A percentile compares a stretch with the other conserved stretches of the same genome.
These are phyloP conservation scores for Fonsecaea multimorphosa DNA, from an alignment of 2,329 filamentous ascomycete species.

Conservation along the genomic window DNA sequence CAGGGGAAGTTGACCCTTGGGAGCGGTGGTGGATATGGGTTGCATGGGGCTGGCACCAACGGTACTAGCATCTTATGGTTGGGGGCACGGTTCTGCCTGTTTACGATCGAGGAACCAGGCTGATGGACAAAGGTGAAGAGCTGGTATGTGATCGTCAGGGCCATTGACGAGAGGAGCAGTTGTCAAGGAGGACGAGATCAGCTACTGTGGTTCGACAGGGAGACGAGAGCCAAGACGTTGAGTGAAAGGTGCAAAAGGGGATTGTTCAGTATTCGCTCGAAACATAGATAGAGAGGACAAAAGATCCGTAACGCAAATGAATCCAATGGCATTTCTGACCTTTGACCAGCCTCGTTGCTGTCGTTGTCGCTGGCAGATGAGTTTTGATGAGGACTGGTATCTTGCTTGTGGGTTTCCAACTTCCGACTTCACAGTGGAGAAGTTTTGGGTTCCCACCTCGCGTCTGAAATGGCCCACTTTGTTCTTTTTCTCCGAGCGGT, in stretches of 20 bases:
- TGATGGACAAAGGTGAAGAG: neutral
- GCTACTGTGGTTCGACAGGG: neutral
- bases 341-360: neutral
- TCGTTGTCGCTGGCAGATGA: no score
- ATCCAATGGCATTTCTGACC: constrained; percentile 5
- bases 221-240: neutral
- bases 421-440: no score
- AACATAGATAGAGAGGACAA: constrained; percentile 17
- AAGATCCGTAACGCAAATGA: constrained; percentile 8
- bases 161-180: neutral
- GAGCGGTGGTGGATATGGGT: constrained; percentile 5
- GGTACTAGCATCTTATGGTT: neutral
- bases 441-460: no score
- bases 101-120: neutral
- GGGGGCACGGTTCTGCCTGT: neutral
- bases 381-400: no score
- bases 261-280: constrained; percentile 15
- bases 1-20: neutral
- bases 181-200: neutral
- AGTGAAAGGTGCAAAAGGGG: constrained; percentile 9
- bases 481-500: no score
- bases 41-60: constrained; percentile 3
- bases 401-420: no score
- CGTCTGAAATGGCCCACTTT: no score
- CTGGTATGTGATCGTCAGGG: neutral